phyloP scores from a whole-genome alignment of 2,329 filamentous ascomycete species.

The Teratosphaeria viscida region DNA sequence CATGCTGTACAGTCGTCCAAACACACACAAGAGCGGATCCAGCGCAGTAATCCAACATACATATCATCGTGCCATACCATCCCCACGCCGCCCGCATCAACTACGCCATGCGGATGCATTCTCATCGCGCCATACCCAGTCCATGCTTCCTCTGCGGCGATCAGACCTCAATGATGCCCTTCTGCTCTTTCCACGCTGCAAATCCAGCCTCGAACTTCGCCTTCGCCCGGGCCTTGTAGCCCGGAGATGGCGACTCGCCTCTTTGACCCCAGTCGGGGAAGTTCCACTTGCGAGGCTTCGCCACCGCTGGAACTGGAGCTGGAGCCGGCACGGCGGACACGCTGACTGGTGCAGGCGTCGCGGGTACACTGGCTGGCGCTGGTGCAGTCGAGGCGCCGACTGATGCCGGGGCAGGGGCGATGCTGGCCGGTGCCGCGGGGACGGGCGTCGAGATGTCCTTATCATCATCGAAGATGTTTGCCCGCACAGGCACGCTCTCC shows the following conservation, averaged over 20 bases:
- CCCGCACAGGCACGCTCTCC: conserved; percentile 9
- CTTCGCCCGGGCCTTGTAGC: background rate
- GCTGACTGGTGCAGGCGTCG: background rate
- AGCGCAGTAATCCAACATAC: background rate
- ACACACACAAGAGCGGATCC: background rate
- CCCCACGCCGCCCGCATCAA: background rate
- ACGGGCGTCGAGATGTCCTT: background rate
- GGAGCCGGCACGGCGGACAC: no score
- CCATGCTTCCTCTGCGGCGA: no score
- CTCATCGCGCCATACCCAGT: no score
- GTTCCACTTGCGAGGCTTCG: background rate
- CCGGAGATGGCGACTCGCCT: background rate
- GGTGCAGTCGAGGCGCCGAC: background rate
- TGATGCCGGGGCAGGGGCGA: background rate
- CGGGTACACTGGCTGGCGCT: background rate
- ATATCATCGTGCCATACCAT: background rate
- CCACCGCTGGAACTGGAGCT: background rate
- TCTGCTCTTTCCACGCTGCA: background rate
- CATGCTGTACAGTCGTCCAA: background rate
- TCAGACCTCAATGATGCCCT: background rate
- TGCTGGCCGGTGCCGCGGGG: background rate
- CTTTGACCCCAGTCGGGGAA: background rate
- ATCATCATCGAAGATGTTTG: conserved; percentile 15
- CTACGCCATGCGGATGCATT: background rate
- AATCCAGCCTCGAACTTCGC: background rate